Conservation (phyloP, 2,329 filamentous ascomycete genomes). For the Botryosphaeria agaves region DNA sequence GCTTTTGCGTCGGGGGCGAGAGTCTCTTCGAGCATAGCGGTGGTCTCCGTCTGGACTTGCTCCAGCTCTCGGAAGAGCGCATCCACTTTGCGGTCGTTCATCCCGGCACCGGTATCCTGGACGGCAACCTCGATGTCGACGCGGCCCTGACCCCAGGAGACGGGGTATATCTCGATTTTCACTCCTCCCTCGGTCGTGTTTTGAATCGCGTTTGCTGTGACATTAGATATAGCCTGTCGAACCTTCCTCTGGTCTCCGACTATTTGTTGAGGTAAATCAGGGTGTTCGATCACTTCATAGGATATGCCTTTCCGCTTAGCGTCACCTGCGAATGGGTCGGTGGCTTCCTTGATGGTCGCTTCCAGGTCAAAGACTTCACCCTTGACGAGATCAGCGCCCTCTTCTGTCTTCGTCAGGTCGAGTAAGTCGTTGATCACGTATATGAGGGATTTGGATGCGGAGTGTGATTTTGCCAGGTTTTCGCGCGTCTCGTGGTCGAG, state of each 20-base stretch:
- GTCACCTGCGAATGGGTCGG: slow-evolving; percentile 55
- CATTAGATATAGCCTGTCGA: slow-evolving; percentile 67
- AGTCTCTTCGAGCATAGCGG: slow-evolving; percentile 18
- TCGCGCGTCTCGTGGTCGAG: slow-evolving; percentile 72
- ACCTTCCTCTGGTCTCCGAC: slow-evolving; percentile 65
- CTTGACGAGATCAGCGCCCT: slow-evolving; percentile 61
- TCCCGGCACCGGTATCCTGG: slow-evolving; percentile 56
- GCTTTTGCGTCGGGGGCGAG: slow-evolving; percentile 15
- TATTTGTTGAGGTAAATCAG: slow-evolving; percentile 52
- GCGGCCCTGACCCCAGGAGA: slow-evolving; percentile 32
- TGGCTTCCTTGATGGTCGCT: slow-evolving; percentile 58
- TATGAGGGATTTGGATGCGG: slow-evolving; percentile 79
- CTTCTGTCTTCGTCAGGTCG: slow-evolving; percentile 75
- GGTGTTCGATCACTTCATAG: slow-evolving; percentile 50
- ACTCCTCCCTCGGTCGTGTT: slow-evolving; percentile 54
- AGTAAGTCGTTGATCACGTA: slow-evolving; percentile 89
- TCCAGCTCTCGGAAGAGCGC: slow-evolving; percentile 42
- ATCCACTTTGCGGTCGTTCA: slow-evolving; percentile 39
- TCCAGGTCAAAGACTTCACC: slow-evolving; percentile 63
- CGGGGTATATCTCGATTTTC: slow-evolving; percentile 50
- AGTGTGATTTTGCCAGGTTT: slow-evolving; percentile 69
- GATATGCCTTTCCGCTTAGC: slow-evolving; percentile 57
- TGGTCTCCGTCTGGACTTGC: slow-evolving; percentile 46
- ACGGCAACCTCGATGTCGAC: slow-evolving; percentile 57
- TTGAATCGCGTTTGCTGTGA: slow-evolving; percentile 72